Evolutionary conservation across 371 early-diverging fungal species (phyloP), one percentile per base, ranked within the genome.

Genomic region (Astathelohania contejeani): DNA sequence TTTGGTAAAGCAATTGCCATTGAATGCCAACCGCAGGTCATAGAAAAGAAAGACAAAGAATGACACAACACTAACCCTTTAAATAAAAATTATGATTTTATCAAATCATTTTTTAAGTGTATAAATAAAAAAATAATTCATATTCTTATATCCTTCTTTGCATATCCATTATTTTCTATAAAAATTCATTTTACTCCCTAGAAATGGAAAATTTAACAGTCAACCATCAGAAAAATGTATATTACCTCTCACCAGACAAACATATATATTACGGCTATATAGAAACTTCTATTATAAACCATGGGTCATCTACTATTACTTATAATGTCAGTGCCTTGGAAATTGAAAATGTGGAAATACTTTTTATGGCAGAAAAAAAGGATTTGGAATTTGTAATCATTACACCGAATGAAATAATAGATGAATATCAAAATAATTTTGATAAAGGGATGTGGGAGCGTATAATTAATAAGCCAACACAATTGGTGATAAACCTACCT

Each of bases 221-320:
- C 38, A 26, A 7, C 23, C 40, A 53, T 16, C 67, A 67, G 42
- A 62, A 40, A 35, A 67, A 63, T 53, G 58, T 62, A 22, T 67
- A 59, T 49, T 67, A 51, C 27, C 10, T 67, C 1, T 60, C 62
- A 52, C 2, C 57, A 14, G n/a, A 48, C 0, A 55, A 59, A 32
- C 32, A 58, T 1, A 12, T 56, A 25, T 63, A 27, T 29, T 27
- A 40, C 40, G 63, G 67, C 24, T 67, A 63, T 48, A 25, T 52
- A 20, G 67, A 67, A 43, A 63, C 54, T 9, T 22, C 16, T 46
- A 50, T 67, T 16, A 39, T 48, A 19, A 19, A 28, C 6, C 6
- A 16, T 14, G 18, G 6, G 4, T 62, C 51, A 16, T 1, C 20
- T 3, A 12, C 9, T 1, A 22, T 59, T 9, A 14, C 3, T 3